Evolutionary conservation across 148 eudicot genomes (phyloP), one percentile per base, ranked within the genome.

Genomic region (Fagopyrum homotropicum): DNA sequence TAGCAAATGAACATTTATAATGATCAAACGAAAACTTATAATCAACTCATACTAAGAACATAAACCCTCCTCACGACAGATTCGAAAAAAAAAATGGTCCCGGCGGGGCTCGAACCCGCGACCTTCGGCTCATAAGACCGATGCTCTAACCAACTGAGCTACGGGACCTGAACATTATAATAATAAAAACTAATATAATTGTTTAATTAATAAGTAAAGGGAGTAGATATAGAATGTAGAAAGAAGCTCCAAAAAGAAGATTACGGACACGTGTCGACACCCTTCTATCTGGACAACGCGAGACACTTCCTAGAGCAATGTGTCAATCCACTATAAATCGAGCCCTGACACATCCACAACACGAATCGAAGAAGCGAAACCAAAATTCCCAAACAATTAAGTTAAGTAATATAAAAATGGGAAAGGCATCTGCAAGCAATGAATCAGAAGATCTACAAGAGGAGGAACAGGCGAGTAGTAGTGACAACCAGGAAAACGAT

Each of bases 61-160:
- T n/a, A n/a, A n/a, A n/a, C n/a, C n/a, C n/a, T n/a, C n/a, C n/a
- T n/a, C n/a, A n/a, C n/a, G n/a, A n/a, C n/a, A n/a, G n/a, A n/a
- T n/a, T n/a, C n/a, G n/a, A n/a, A n/a, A n/a, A 22, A 22, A 22
- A 22, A 59, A 11, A 35, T 43, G 40, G 92, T 91, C 92, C 97
- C 92, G 90, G 93, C 93, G 93, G 93, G 97, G 90, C 88, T 91
- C 94, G 92, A 92, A 92, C 97, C 90, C 97, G 91, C 97, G 92
- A 93, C 93, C 98, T 93, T 89, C 97, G 95, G 98, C 98, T 93
- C 97, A 88, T 93, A 93, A 93, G 98, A 93, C 90, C 97, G 88
- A 89, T 95, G 97, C 95, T 91, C 97, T 93, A 91, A 93, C 98
- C 97, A 91, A 93, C 98, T 91, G 95, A 93, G 97, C 98, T 93